A percentile compares a stretch with the other conserved stretches of the same genome.
These are phyloP conservation scores for Evansstolkia leycettana DNA, from an alignment of 495 filamentous ascomycete genomes.

Conservation along the genomic window DNA sequence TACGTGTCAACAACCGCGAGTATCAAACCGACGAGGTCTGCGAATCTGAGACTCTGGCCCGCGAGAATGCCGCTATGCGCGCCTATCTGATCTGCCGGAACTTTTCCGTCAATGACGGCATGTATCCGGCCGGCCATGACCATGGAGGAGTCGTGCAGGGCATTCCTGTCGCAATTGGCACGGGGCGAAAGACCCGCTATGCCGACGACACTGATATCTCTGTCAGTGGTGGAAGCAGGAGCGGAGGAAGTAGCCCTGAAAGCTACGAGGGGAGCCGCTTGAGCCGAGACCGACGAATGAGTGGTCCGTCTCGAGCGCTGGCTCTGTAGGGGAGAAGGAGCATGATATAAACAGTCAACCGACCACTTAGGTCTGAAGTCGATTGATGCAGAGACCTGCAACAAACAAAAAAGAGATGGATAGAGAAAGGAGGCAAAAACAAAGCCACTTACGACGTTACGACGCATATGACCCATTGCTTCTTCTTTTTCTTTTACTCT, in stretches of 20 bases:
- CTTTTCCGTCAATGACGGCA: constrained; percentile 96
- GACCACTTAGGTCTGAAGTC: constrained; percentile 5
- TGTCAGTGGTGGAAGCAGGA: constrained; percentile 37
- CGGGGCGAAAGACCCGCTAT: constrained; percentile 34
- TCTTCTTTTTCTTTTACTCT: no score
- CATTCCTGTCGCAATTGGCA: constrained; percentile 62
- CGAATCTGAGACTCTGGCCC: constrained; percentile 67
- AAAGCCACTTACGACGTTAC: no score
- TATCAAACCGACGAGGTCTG: constrained; percentile 87
- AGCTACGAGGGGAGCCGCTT: constrained; percentile 18
- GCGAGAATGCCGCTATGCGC: constrained; percentile 91
- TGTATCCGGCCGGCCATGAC: constrained; percentile 64
- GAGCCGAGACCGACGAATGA: constrained; percentile 5
- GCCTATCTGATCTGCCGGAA: constrained; percentile 98
- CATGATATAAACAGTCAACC: no score
- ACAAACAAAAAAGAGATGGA: no score
- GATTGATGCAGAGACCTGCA: neutral
- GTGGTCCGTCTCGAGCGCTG: constrained; percentile 7
- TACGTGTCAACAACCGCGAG: constrained; percentile 91
- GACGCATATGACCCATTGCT: no score
- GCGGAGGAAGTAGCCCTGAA: constrained; percentile 44
- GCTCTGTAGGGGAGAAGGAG: neutral
- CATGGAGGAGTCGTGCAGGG: constrained; percentile 73
- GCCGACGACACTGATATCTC: constrained; percentile 35
- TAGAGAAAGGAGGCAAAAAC: no score